Evolutionary conservation across 176 grass and related monocot genomes (phyloP).

Genomic region (Coix lacrymajobi): DNA sequence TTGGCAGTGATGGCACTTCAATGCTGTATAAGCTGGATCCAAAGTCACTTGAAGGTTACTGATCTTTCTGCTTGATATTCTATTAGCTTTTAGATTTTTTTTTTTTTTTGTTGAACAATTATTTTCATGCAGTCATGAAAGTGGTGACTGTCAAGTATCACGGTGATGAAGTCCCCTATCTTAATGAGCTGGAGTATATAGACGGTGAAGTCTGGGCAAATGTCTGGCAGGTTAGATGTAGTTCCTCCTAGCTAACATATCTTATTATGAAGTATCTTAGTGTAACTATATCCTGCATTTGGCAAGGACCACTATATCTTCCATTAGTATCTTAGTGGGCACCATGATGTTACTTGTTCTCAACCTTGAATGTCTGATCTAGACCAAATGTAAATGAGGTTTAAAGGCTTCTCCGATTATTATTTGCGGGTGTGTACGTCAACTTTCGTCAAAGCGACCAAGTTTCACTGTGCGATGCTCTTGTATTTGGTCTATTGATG

Average conservation of each 20-base stretch:
- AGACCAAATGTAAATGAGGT: neutral
- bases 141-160: slow-evolving; percentile 74
- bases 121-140: slow-evolving; percentile 56
- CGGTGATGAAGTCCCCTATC: slow-evolving; percentile 52
- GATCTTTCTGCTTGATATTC: slow-evolving; percentile 9
- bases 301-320: neutral
- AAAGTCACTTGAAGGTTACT: slow-evolving; percentile 48
- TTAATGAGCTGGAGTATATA: slow-evolving; percentile 97
- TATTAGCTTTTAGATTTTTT: neutral
- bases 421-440: neutral
- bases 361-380: neutral
- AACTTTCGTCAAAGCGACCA: neutral
- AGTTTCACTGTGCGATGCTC: neutral
- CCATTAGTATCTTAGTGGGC: neutral
- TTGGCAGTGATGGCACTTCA: slow-evolving; percentile 91
- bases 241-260: neutral
- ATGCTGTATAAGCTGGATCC: slow-evolving; percentile 75
- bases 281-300: neutral
- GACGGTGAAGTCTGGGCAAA: slow-evolving; percentile 98
- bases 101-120: neutral
- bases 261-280: neutral
- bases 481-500: neutral
- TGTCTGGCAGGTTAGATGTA: slow-evolving; percentile 81
- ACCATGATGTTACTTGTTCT: neutral
- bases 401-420: neutral